Base-by-base conservation (phyloP, 2,329 filamentous ascomycete species). In the Sporothrix schenckii region DNA sequence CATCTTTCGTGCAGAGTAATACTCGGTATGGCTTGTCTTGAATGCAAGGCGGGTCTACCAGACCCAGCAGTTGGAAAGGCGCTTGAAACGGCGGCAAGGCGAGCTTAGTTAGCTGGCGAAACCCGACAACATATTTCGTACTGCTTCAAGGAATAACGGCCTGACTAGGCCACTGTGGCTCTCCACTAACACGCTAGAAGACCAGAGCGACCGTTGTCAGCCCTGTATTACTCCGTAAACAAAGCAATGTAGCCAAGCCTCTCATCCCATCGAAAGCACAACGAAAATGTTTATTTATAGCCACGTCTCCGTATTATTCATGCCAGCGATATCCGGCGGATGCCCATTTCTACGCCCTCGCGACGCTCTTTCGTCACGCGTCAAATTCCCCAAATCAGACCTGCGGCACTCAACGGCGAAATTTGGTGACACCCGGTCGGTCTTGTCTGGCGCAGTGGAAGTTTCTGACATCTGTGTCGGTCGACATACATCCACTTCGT, bases 241-340 rank as follows among this genome's bases (percentile, higher is more conserved):
- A 34, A 34, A 3, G 34, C 34, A 34, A 34, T 14, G n/a, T 4
- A 49, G 13, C 53, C 7, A 7, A 34, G 34, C 53, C 53, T 16
- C 50, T 34, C 53, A 34, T 44, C 56, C 56, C 21, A 11, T 60
- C 16, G 9, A 21, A n/a, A n/a, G 10, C n/a, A 21, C n/a, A 21
- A n/a, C n/a, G n/a, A n/a, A 34, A n/a, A 41, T 41, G 39, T 27
- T 63, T 63, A 63, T 63, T 63, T 63, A 49, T 63, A 63, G 60
- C 60, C 60, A 61, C 41, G 4, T 21, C 60, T 63, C 60, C 60
- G 60, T 63, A 63, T 63, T 24, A 4, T 21, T 52, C 10, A 49
- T 49, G 39, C 34, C 34, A 61, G 41, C 60, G 60, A 63, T 30
- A 19, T 41, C 60, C 21, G 41, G 41, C 60, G 41, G 41, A 47